phyloP scores from a whole-genome alignment of 164 flowering plant genomes.

The Chloranthus sessilifolius region DNA sequence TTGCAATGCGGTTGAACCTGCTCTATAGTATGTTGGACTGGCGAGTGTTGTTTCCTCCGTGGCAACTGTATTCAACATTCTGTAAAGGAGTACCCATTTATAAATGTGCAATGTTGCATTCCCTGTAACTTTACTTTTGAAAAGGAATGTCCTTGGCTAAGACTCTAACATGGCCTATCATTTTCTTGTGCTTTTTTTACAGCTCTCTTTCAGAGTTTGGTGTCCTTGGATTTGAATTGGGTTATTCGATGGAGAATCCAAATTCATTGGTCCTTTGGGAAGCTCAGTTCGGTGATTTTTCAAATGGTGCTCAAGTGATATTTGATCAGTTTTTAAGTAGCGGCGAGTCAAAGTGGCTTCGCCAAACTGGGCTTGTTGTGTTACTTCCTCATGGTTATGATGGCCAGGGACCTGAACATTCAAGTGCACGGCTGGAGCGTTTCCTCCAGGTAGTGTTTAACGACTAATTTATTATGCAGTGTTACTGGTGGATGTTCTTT shows the following conservation, averaged over 20 bases:
- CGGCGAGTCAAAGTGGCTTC: slow-evolving; percentile 97
- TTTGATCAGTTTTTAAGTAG: slow-evolving; percentile 96
- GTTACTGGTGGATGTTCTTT: too few species aligned
- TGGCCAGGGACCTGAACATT: slow-evolving; percentile 99
- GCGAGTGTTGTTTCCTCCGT: too few species aligned
- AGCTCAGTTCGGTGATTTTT: slow-evolving; percentile 98
- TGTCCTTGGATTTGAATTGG: slow-evolving; percentile 97
- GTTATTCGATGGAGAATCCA: slow-evolving; percentile 98
- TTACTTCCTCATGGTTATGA: slow-evolving; percentile 98
- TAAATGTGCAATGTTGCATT: too few species aligned
- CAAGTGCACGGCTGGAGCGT: slow-evolving; percentile 93
- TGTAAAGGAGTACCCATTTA: too few species aligned
- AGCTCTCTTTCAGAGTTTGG: slow-evolving; percentile 99
- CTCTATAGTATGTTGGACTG: too few species aligned
- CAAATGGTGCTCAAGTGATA: slow-evolving; percentile 98
- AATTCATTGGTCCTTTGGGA: slow-evolving; percentile 94
- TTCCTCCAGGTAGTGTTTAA: slow-evolving; percentile 76
- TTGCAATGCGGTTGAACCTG: too few species aligned
- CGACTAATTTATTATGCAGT: too few species aligned
- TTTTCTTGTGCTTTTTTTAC: slow-evolving; percentile 15
- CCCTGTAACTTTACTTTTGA: neutral
- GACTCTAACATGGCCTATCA: slow-evolving; percentile 38
- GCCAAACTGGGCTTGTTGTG: slow-evolving; percentile 94
- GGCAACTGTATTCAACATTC: too few species aligned
- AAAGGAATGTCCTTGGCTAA: slow-evolving; percentile 65